phyloP scores from a whole-genome alignment of 2,329 filamentous ascomycete species.

The Ampelomyces quisqualis region DNA sequence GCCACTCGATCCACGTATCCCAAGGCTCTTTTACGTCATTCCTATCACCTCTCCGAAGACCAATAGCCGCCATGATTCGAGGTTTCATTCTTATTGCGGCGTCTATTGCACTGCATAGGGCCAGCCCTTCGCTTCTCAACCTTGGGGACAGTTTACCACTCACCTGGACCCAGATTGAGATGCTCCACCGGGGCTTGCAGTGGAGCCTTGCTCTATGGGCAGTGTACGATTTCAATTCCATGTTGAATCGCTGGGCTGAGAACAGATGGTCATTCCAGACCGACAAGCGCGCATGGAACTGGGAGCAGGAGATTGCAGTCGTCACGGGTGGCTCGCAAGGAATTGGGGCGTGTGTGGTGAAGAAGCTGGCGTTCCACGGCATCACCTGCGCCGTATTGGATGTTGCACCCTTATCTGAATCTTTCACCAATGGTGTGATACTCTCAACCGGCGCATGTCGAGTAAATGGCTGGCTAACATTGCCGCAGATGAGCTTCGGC shows the following conservation, averaged over 20 bases:
- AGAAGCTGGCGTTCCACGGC: constrained; percentile 34
- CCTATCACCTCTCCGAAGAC: no score
- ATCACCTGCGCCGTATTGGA: constrained; percentile 42
- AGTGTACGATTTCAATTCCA: constrained; percentile 27
- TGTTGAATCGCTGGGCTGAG: constrained; percentile 35
- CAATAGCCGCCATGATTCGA: no score
- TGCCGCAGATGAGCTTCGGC: constrained; percentile 20
- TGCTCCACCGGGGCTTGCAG: constrained; percentile 27
- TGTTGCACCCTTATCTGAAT: constrained; percentile 32
- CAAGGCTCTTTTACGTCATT: no score
- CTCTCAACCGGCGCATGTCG: neutral
- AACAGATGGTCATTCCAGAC: constrained; percentile 45
- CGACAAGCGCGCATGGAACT: constrained; percentile 34
- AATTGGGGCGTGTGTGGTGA: constrained; percentile 38
- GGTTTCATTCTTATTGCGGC: constrained; percentile 19
- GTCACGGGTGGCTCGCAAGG: constrained; percentile 42
- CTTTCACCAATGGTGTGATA: constrained; percentile 28
- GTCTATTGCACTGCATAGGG: constrained; percentile 17
- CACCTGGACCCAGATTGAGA: constrained; percentile 25
- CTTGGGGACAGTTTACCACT: constrained; percentile 27
- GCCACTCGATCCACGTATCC: no score
- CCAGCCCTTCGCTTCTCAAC: constrained; percentile 25
- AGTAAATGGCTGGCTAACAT: no score
- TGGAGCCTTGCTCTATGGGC: constrained; percentile 29
- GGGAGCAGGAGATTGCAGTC: constrained; percentile 37